Evolutionary conservation across 2,329 filamentous ascomycete genomes (phyloP), one percentile per base, ranked within the genome.

Genomic region (Hortaea werneckii): DNA sequence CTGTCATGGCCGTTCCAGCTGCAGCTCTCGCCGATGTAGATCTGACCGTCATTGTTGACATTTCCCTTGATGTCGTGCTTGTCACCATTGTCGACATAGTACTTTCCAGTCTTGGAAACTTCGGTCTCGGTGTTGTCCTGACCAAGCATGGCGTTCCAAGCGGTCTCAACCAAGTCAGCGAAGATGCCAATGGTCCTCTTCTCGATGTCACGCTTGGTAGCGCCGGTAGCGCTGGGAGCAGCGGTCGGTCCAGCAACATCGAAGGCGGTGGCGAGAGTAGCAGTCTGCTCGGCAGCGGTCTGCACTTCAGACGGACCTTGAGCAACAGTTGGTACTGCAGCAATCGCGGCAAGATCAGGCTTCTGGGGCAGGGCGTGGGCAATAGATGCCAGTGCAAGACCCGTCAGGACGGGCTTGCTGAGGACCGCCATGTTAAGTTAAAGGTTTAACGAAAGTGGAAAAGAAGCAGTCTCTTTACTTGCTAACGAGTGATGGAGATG

Each of bases 251-350:
- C 52, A 29, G 49, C 44, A 39, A 51, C 51, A 27, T 50, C 43
- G 38, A 56, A 47, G 37, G 43, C 51, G 44, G 55, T 56, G 43
- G 45, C 37, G 1, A 55, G 40, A 20, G 48, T 47, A 5, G 53
- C 53, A 11, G 49, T 54, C 37, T 54, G 49, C 9, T 37, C 38
- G 11, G 46, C 51, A 26, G 48, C 44, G 13, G 30, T 45, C 26
- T 47, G 40, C 10, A 42, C 45, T 20, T 45, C 40, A 9, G 43
- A 41, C 12, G 53, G 53, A 6, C 53, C 55, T 12, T 42, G 46
- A n/a, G 55, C 40, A 3, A 55, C 47, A n/a, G 45, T 50, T 6
- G 53, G 52, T 28, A 53, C 55, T 40, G 50, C 47, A 12, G 45
- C 43, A 9, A 57, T 46, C 26, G 37, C 40, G 26, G 44, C 49